These are phyloP conservation scores for Hysterangium stoloniferum DNA, from an alignment of 768 basidiomycete species.

Conservation along the genomic window DNA sequence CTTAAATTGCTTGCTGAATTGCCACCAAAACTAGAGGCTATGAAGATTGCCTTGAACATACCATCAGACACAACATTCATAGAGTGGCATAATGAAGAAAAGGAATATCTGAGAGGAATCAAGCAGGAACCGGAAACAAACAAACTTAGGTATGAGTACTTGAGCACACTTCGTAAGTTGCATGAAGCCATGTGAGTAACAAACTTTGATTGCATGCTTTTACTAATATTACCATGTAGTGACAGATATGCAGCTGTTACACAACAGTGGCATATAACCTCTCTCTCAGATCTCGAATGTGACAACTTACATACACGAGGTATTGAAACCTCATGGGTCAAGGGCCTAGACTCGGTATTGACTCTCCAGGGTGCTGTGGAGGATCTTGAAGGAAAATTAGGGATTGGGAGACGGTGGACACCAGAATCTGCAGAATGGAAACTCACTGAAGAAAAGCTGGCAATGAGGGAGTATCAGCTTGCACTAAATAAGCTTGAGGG, in stretches of 20 bases:
- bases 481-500: constrained; percentile 17
- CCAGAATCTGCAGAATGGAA: not conserved
- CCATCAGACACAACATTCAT: not conserved
- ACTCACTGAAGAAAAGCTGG: not conserved
- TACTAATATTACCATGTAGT: too few relatives aligned
- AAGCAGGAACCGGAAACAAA: not conserved
- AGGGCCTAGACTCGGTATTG: not conserved
- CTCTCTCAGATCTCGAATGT: too few relatives aligned
- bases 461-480: constrained; percentile 10
- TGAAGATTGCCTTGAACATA: not conserved
- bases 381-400: not conserved
- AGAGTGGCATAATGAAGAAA: not conserved
- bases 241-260: too few relatives aligned
- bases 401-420: not conserved
- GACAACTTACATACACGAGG: not conserved
- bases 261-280: too few relatives aligned
- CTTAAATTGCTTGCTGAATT: not conserved
- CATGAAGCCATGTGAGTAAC: not conserved
- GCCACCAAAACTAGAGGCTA: not conserved
- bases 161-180: not conserved
- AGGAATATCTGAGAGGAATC: not conserved
- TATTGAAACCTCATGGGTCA: not conserved
- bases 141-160: not conserved
- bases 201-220: too few relatives aligned
- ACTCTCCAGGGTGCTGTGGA: not conserved